Percentiles rank a stretch among this genome's conserved stretches.
These are phyloP conservation scores for Solanum gandarillasii DNA, from an alignment of 257 asterid genomes.

Conservation along the genomic window DNA sequence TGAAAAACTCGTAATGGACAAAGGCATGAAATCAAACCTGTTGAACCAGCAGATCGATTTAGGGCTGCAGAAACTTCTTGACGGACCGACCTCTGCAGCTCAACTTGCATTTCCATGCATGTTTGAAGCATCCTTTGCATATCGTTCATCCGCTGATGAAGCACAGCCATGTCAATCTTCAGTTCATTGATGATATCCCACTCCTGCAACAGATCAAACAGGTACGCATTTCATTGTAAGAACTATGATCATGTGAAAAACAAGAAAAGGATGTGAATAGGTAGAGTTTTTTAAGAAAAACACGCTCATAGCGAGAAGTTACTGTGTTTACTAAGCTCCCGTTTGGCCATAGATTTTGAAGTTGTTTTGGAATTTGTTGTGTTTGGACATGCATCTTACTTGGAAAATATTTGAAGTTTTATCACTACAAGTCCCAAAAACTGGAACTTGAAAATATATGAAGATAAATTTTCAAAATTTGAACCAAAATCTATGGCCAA, in stretches of 20 bases:
- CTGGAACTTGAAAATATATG: not conserved
- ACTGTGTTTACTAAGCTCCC: not conserved
- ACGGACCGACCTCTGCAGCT: conserved; percentile 56
- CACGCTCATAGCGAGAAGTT: not conserved
- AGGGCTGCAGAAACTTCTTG: conserved; percentile 85
- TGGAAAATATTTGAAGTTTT: not conserved
- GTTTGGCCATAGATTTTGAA: not conserved
- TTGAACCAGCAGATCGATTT: conserved; percentile 34
- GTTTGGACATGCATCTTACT: not conserved
- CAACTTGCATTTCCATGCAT: conserved; percentile 84
- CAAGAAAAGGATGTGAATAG: not conserved
- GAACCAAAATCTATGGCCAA: not conserved
- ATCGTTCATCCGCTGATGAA: conserved; percentile 61
- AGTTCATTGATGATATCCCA: conserved; percentile 62
- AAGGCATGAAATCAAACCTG: conserved; percentile 26
- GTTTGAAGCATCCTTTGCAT: conserved; percentile 85
- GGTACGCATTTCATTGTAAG: not conserved
- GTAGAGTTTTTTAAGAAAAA: not conserved
- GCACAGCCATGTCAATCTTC: conserved; percentile 69
- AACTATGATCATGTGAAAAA: not conserved
- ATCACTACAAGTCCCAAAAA: not conserved
- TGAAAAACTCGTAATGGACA: not conserved
- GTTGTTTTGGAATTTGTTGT: not conserved
- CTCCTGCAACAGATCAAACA: conserved; percentile 26
- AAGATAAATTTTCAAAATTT: not conserved